These are phyloP conservation scores for Brassica nigra DNA, from an alignment of 345 rosid species.

Conservation along the genomic window DNA sequence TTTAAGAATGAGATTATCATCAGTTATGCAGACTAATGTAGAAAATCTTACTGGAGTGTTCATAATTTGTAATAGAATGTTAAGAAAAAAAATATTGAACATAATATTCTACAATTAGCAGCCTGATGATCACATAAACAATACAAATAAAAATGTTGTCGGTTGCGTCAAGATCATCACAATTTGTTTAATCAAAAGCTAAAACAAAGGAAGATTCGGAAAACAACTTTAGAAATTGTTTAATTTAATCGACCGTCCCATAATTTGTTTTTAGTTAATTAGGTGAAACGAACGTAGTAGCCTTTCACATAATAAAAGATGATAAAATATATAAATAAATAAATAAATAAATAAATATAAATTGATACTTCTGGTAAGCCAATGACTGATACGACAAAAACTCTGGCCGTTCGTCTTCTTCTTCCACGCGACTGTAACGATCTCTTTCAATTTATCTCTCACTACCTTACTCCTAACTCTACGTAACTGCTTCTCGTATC, in stretches of 20 bases:
- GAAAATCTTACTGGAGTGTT: no score
- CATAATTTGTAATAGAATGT: no score
- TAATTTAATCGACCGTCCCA: slow-evolving; percentile 20
- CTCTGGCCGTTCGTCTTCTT: slow-evolving; percentile 6
- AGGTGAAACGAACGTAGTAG: slow-evolving; percentile 23
- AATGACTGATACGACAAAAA: neutral
- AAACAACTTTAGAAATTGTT: neutral
- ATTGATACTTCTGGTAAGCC: neutral
- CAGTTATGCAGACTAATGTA: no score
- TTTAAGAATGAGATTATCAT: no score
- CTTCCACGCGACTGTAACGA: slow-evolving; percentile 26
- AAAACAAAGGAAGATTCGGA: slow-evolving; percentile 22
- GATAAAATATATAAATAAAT: neutral
- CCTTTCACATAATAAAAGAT: neutral
- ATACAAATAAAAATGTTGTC: slow-evolving; percentile 8
- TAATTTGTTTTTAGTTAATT: neutral
- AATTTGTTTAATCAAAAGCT: slow-evolving; percentile 6
- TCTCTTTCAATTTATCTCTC: slow-evolving; percentile 5
- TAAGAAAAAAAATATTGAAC: neutral
- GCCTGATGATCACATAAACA: neutral
- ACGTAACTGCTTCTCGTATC: slow-evolving; percentile 13
- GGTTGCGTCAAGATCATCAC: slow-evolving; percentile 25
- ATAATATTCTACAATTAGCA: slow-evolving; percentile 15
- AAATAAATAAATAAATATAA: neutral
- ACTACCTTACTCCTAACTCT: neutral